Percentiles rank a stretch among this genome's conserved stretches.
These are phyloP conservation scores for Verticillium klebahnii DNA, from an alignment of 2,329 filamentous ascomycete genomes.

Conservation along the genomic window DNA sequence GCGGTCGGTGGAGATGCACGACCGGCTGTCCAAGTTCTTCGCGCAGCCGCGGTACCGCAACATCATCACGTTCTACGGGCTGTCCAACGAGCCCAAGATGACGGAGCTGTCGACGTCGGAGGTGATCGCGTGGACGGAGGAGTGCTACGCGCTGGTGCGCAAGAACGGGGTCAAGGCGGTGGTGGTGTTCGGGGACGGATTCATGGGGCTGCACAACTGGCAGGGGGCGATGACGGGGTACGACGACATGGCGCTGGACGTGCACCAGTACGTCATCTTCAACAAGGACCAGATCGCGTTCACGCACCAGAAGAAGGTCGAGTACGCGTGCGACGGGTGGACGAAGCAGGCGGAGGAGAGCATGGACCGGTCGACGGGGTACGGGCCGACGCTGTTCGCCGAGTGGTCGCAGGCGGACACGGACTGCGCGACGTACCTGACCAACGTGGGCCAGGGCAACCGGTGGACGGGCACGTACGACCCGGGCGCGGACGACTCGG, in stretches of 20 bases:
- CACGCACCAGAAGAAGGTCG: slow-evolving; percentile 76
- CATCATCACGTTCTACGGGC: slow-evolving; percentile 85
- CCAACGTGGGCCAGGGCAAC: slow-evolving; percentile 82
- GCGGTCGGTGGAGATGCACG: slow-evolving; percentile 80
- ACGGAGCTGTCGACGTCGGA: slow-evolving; percentile 58
- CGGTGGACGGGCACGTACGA: slow-evolving; percentile 88
- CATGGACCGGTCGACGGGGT: slow-evolving; percentile 71
- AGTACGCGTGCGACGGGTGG: slow-evolving; percentile 87
- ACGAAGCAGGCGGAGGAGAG: slow-evolving; percentile 69
- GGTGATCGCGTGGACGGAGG: slow-evolving; percentile 75
- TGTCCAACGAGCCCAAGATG: slow-evolving; percentile 94
- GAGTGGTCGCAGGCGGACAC: slow-evolving; percentile 98
- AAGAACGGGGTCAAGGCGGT: slow-evolving; percentile 68
- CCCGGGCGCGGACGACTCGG: slow-evolving; percentile 49
- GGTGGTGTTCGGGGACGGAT: slow-evolving; percentile 89
- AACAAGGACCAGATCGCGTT: slow-evolving; percentile 81
- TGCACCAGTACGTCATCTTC: slow-evolving; percentile 98
- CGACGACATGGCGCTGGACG: slow-evolving; percentile 79
- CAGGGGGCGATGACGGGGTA: slow-evolving; percentile 72
- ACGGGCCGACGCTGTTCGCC: slow-evolving; percentile 89
- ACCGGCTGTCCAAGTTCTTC: slow-evolving; percentile 86
- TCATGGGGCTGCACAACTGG: slow-evolving; percentile 89
- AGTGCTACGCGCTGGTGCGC: slow-evolving; percentile 68
- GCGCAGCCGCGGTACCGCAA: slow-evolving; percentile 90
- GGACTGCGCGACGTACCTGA: slow-evolving; percentile 82